Base-by-base conservation (phyloP, 768 basidiomycete genomes). In the Agrocybe chaxingu region DNA sequence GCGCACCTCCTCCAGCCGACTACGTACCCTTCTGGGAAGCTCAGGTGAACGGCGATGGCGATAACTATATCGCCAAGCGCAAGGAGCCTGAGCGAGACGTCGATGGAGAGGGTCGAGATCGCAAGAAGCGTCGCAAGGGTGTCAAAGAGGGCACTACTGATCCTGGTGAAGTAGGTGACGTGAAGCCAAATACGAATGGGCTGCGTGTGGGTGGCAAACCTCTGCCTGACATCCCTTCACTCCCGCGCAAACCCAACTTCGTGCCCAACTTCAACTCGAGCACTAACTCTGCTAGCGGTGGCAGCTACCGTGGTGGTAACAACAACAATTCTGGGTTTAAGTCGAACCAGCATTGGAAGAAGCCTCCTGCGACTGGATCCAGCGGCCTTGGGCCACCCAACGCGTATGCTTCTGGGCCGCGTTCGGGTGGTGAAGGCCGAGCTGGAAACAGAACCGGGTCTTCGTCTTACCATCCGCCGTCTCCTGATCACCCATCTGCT, bases 1-100 rank as follows among this genome's bases (percentile, higher is more conserved):
- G 82, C 19, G 61, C 65, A 0, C 62, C 70, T 8, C 74, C 76
- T 0, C 77, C 80, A 1, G 57, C 66, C 19, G 75, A 67, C 10
- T 78, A 81, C 51, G 56, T 57, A 18, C 67, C 70, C 1, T 72
- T 73, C 55, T 70, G 67, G 66, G 65, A 67, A 47, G 57, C 61
- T 31, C 54, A 50, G 11, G 42, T 52, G 7, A 57, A 53, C 40
- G 64, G 68, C 32, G 48, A 61, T 34, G 63, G 63, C 6, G 68
- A 63, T 43, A 57, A 47, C 37, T 64, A 62, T 42, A 48, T 45
- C 55, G 56, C 47, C 1, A 77, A 77, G 52, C 70, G 76, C 34
- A 74, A 72, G 54, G 65, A 67, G 29, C 54, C 57, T 4, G 65
- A 61, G 24, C 57, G 65, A 46, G 41, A 65, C 32, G 41, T 60